These are phyloP conservation scores for Amniculicola lignicola DNA, from an alignment of 495 filamentous ascomycete genomes.

Conservation along the genomic window DNA sequence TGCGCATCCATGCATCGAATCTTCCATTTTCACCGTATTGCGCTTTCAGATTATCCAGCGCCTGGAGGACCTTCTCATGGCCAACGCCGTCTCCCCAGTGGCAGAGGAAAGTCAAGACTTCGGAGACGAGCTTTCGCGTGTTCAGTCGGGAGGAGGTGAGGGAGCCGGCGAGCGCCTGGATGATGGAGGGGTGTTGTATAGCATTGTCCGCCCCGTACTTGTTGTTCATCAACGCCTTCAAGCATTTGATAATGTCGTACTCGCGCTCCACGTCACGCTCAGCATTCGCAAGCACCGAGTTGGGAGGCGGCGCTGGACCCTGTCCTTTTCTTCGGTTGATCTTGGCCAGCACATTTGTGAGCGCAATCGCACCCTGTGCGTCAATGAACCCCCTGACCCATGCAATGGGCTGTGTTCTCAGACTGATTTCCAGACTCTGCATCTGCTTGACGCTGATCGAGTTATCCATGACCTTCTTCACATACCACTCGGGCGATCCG, in stretches of 20 bases:
- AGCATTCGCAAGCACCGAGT: constrained; percentile 44
- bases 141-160: constrained; percentile 85
- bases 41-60: constrained; percentile 86
- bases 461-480: constrained; percentile 94
- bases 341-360: constrained; percentile 89
- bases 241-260: constrained; percentile 96
- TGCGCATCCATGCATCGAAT: constrained; percentile 98
- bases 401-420: constrained; percentile 92
- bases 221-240: constrained; percentile 98
- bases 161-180: constrained; percentile 82
- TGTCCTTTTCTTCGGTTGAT: constrained; percentile 82
- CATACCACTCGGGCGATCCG: constrained; percentile 97
- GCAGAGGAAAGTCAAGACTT: constrained; percentile 93
- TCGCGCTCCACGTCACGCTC: constrained; percentile 91
- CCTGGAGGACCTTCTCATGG: constrained; percentile 90
- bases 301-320: constrained; percentile 61
- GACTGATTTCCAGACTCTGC: constrained; percentile 84
- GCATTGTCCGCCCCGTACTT: constrained; percentile 98
- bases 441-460: constrained; percentile 87
- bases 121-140: constrained; percentile 91
- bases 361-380: constrained; percentile 92
- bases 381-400: constrained; percentile 98
- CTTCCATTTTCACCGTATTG: constrained; percentile 90
- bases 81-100: constrained; percentile 94
- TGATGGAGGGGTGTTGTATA: constrained; percentile 81